Percentiles rank a stretch among this genome's conserved stretches.
phyloP scores from a whole-genome alignment of 768 basidiomycete genomes.

The Kwoniella sp. region DNA sequence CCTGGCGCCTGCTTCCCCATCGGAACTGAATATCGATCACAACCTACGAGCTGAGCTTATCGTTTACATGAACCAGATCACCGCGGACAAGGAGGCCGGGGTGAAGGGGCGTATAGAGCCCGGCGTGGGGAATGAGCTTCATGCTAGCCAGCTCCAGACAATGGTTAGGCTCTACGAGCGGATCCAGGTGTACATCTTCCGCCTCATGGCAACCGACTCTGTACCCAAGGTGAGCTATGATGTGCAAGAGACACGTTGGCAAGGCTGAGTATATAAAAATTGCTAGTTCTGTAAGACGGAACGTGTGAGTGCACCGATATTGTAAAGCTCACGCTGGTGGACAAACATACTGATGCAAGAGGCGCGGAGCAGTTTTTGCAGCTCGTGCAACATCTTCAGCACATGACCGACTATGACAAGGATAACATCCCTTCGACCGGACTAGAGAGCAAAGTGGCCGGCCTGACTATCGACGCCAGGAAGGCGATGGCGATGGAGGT shows the following conservation, averaged over 20 bases:
- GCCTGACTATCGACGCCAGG: constrained; percentile 15
- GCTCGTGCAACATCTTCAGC: too few species aligned
- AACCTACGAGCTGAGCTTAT: constrained; percentile 89
- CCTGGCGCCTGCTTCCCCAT: constrained; percentile 88
- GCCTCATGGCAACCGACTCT: constrained; percentile 96
- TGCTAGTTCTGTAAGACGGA: constrained; percentile 49
- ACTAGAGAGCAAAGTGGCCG: constrained; percentile 15
- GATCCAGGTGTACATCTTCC: constrained; percentile 94
- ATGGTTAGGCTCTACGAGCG: constrained; percentile 91
- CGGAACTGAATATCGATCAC: constrained; percentile 98
- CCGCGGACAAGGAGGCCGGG: constrained; percentile 55
- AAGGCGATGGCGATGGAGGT: constrained; percentile 6
- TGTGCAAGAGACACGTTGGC: too few species aligned
- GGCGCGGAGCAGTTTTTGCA: too few species aligned
- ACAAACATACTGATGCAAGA: background rate
- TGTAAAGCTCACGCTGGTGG: background rate
- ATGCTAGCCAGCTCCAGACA: constrained; percentile 90
- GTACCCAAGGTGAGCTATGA: constrained; percentile 75
- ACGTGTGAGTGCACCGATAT: constrained; percentile 39
- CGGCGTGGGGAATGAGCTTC: constrained; percentile 72
- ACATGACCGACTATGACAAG: too few species aligned
- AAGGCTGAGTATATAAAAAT: too few species aligned
- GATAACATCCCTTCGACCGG: too few species aligned
- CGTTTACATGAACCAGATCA: constrained; percentile 85
- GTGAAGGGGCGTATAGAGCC: constrained; percentile 59